Evolutionary conservation across 257 asterid genomes (phyloP), one percentile per base, ranked within the genome.

Genomic region (Penstemon newberryi): DNA sequence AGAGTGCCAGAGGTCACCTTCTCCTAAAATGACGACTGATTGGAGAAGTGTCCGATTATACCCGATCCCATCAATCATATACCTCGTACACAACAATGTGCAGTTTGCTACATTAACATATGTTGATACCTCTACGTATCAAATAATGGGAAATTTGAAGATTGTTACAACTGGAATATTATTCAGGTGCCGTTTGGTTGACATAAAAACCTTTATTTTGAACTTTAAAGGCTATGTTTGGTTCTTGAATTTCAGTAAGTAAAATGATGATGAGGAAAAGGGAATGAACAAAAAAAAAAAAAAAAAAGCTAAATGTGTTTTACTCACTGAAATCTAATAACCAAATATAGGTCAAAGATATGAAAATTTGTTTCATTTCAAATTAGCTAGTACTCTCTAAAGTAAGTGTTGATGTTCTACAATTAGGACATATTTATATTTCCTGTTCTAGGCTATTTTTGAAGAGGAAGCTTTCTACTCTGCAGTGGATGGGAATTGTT

Each of bases 41-140:
- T 91, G 97, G 97, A 83, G 67, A 79, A 89, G 82, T 69, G 74
- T 94, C 55, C 85, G 96, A 4, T 70, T 94, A 63, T 91, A 79
- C 70, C 97, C 95, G 0, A 91, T 94, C 66, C 97, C 99, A 0
- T 94, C 97, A 7, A 76, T 94, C 81, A 94, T 94, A 76, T 94
- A 94, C 86, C 96, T 94, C 57, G 71, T 94, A 70, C 99, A 94
- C 86, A 94, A 94, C 84, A 94, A 94, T 75, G 96, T 94, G 46
- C 99, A 94, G 84, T 94, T 94, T 80, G 97, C 99, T 59, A 94
- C 99, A 11, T 73, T 94, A 82, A 91, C 96, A 18, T 94, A 87
- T 72, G 97, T 91, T 54, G 99, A 94, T 78, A 84, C 99, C 67
- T 91, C 96, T 49, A 91, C 96, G 1, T 91, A 94, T 77, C 99